Conservation (phyloP, 306 rosid species). For the Lathyrus sativus region DNA sequence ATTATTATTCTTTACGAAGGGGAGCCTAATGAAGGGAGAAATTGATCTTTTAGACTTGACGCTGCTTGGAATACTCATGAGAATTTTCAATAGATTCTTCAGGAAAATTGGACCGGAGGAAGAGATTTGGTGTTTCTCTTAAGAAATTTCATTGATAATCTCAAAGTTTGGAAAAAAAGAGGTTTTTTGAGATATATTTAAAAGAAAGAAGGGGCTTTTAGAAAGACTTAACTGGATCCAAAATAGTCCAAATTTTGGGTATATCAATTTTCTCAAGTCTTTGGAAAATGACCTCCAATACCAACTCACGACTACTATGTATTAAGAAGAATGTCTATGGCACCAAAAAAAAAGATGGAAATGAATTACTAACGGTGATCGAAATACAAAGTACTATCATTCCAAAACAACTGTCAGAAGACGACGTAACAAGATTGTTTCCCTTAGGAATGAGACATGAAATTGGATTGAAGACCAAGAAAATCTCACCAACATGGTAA, state of each 20-base stretch:
- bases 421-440: no score
- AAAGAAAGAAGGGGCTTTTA: neutral
- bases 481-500: neutral
- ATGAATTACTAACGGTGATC: neutral
- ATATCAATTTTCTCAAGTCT: neutral
- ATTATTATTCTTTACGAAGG: neutral
- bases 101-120: no score
- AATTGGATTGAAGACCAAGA: neutral
- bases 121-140: no score
- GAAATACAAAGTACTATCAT: neutral
- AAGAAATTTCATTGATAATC: no score
- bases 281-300: neutral
- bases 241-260: neutral
- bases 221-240: neutral
- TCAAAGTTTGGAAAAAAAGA: no score
- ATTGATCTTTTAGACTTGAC: neutral
- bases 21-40: neutral
- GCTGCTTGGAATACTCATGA: no score
- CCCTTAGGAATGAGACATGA: neutral
- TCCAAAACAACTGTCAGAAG: no score
- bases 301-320: neutral
- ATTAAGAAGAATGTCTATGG: neutral
- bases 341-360: neutral
- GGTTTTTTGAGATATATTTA: no score
- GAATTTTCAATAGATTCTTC: no score